Evolutionary conservation across 2,329 filamentous ascomycete species (phyloP).

Genomic region (Cercospora beticola): DNA sequence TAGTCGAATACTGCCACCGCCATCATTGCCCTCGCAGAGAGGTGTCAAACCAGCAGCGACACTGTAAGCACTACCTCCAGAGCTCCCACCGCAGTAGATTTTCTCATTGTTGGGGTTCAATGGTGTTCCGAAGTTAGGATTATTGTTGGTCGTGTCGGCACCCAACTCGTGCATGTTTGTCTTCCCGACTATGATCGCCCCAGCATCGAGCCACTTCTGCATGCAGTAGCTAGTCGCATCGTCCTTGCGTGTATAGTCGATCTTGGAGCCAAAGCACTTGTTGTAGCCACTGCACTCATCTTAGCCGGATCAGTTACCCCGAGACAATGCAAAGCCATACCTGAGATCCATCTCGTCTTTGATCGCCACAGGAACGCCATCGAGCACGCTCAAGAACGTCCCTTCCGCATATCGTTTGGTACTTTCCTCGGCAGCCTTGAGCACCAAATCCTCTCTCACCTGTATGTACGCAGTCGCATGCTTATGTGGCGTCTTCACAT

Average conservation of each 20-base stretch:
- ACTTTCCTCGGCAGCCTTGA: slow-evolving; percentile 69
- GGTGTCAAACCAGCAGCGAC: slow-evolving; percentile 70
- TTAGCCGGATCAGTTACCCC: not conserved
- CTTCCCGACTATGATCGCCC: slow-evolving; percentile 73
- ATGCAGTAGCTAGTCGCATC: slow-evolving; percentile 69
- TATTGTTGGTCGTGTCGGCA: slow-evolving; percentile 73
- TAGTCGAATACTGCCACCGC: slow-evolving; percentile 71
- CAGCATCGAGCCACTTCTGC: slow-evolving; percentile 67
- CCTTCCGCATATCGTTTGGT: slow-evolving; percentile 70
- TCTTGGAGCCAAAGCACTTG: slow-evolving; percentile 63
- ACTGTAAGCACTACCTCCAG: slow-evolving; percentile 71
- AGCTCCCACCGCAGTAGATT: slow-evolving; percentile 81
- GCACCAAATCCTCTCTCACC: slow-evolving; percentile 61
- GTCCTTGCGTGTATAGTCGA: slow-evolving; percentile 54
- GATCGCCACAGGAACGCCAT: slow-evolving; percentile 78
- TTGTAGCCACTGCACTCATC: slow-evolving; percentile 59
- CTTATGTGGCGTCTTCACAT: slow-evolving; percentile 49
- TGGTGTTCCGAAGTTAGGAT: slow-evolving; percentile 71
- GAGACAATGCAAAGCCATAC: not conserved
- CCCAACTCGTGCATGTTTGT: slow-evolving; percentile 80
- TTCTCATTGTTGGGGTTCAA: slow-evolving; percentile 72
- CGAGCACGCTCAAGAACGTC: slow-evolving; percentile 65
- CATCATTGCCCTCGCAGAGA: slow-evolving; percentile 72
- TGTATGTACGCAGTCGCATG: slow-evolving; percentile 75
- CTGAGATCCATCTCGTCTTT: slow-evolving; percentile 74